These are phyloP conservation scores for Tolypocladium endophyticum DNA, from an alignment of 2,329 filamentous ascomycete genomes.

Conservation along the genomic window DNA sequence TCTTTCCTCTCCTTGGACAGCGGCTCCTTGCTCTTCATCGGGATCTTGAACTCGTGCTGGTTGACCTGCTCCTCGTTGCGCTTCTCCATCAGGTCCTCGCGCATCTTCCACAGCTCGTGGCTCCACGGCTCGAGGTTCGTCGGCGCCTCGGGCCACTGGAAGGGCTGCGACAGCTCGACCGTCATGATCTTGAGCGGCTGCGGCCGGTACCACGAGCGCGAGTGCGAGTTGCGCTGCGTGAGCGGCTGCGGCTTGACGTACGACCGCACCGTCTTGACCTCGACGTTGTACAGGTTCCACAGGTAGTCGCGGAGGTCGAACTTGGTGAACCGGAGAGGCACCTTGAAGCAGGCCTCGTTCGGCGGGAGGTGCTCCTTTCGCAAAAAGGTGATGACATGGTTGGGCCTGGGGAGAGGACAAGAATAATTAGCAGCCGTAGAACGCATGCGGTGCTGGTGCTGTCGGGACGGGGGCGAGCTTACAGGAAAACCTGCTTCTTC, in stretches of 20 bases:
- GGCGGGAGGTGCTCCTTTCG: constrained; percentile 61
- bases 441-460: background rate
- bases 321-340: constrained; percentile 89
- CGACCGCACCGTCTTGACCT: constrained; percentile 63
- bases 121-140: constrained; percentile 54
- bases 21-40: constrained; percentile 30
- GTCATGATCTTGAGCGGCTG: constrained; percentile 84
- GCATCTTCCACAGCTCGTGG: constrained; percentile 44
- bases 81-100: constrained; percentile 35
- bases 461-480: constrained; percentile 10
- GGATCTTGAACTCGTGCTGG: constrained; percentile 21
- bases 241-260: constrained; percentile 56
- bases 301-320: constrained; percentile 95
- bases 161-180: constrained; percentile 76
- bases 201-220: constrained; percentile 57
- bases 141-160: constrained; percentile 73
- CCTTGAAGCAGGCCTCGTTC: constrained; percentile 78
- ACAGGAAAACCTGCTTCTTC: constrained; percentile 46
- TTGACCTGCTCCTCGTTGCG: constrained; percentile 22
- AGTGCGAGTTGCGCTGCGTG: constrained; percentile 37
- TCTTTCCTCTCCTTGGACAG: constrained; percentile 29
- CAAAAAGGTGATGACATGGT: constrained; percentile 70
- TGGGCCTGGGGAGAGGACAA: constrained; percentile 46
- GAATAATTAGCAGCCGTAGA: background rate
- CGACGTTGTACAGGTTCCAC: constrained; percentile 71